Evolutionary conservation across 495 filamentous ascomycete genomes (phyloP).

Genomic region (Mycothermus thermophilus): DNA sequence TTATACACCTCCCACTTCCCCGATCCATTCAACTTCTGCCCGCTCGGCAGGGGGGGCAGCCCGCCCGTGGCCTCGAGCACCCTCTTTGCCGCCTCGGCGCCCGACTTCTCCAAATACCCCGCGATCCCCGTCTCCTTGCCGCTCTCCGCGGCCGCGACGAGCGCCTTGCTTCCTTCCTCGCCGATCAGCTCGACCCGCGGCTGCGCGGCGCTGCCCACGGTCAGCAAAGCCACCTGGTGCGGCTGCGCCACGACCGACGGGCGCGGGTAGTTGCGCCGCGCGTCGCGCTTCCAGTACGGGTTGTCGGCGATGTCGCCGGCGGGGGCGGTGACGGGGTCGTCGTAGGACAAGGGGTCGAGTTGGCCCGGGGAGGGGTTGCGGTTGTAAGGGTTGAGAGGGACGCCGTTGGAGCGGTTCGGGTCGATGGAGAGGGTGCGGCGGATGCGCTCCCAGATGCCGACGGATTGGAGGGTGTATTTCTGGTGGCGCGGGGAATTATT

Average conservation of each 20-base stretch:
- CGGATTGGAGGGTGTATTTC: constrained; percentile 97
- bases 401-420: constrained; percentile 75
- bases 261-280: constrained; percentile 71
- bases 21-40: constrained; percentile 29
- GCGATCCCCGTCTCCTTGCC: constrained; percentile 53
- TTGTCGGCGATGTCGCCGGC: constrained; percentile 93
- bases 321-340: constrained; percentile 84
- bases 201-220: constrained; percentile 64
- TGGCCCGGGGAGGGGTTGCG: constrained; percentile 77
- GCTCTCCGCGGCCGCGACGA: constrained; percentile 45
- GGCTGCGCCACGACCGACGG: constrained; percentile 68
- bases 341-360: constrained; percentile 61
- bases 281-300: constrained; percentile 94
- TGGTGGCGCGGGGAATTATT: constrained; percentile 20
- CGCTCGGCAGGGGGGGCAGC: constrained; percentile 70
- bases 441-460: constrained; percentile 76
- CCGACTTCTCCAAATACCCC: constrained; percentile 53
- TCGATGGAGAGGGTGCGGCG: constrained; percentile 68
- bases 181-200: constrained; percentile 82
- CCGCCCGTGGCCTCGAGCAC: constrained; percentile 52
- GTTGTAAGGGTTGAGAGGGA: constrained; percentile 86
- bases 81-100: constrained; percentile 43
- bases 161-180: constrained; percentile 57
- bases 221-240: constrained; percentile 73
- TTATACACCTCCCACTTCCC: constrained; percentile 38